Percentiles rank a stretch among this genome's conserved stretches.
These are phyloP conservation scores for Fagopyrum homotropicum DNA, from an alignment of 148 eudicot genomes.

Conservation along the genomic window DNA sequence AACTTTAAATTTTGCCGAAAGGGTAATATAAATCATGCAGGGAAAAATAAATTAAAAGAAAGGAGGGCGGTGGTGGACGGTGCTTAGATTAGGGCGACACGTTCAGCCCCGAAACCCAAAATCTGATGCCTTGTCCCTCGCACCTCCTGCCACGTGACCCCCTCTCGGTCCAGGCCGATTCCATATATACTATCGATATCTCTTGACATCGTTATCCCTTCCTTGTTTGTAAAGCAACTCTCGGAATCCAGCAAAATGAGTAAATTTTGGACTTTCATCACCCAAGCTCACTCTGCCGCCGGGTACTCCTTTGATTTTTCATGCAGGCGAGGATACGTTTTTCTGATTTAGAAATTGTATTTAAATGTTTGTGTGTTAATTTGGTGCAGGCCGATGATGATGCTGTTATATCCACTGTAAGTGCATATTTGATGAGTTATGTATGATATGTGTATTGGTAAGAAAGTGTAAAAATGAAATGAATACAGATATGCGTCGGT, in stretches of 20 bases:
- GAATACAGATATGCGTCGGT: slow-evolving; percentile 66
- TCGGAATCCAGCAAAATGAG: slow-evolving; percentile 20
- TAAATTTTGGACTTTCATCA: slow-evolving; percentile 47
- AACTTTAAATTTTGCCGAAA: too few relatives aligned
- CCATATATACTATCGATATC: background rate
- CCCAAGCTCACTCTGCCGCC: slow-evolving; percentile 45
- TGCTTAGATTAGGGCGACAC: slow-evolving; percentile 1
- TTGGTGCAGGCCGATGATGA: slow-evolving; percentile 53
- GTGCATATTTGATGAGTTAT: slow-evolving; percentile 7
- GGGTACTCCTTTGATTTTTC: slow-evolving; percentile 34
- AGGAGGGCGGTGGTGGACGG: background rate
- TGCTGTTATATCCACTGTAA: slow-evolving; percentile 84
- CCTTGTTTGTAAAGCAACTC: background rate
- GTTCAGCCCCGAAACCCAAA: background rate
- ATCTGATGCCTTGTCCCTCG: background rate
- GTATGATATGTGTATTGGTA: background rate
- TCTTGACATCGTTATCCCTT: background rate
- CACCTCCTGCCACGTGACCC: slow-evolving; percentile 4
- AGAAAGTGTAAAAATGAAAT: background rate
- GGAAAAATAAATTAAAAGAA: background rate
- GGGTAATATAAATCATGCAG: background rate
- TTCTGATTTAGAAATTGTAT: background rate
- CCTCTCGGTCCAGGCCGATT: background rate
- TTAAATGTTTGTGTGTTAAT: background rate
- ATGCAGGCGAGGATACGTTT: too few relatives aligned